Percentiles rank a stretch among this genome's conserved stretches.
Evolutionary conservation across 2,329 filamentous ascomycete species (phyloP).

Genomic region (Fusarium heterosporum): DNA sequence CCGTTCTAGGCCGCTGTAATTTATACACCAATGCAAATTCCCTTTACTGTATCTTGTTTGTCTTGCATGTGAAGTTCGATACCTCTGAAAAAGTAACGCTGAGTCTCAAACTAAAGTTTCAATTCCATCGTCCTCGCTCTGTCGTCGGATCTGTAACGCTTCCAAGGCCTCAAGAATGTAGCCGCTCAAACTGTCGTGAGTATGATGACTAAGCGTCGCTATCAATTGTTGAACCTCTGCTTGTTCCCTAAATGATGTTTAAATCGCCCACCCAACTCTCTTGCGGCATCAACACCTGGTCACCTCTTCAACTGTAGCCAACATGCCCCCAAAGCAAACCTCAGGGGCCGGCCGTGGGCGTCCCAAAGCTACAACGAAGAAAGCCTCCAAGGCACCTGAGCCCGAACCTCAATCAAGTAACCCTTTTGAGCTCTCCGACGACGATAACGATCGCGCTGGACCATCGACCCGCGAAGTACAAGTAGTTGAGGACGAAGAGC

Average conservation of each 20-base stretch:
- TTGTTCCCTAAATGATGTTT: background rate
- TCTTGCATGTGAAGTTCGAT: background rate
- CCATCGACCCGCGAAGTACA: constrained; percentile 43
- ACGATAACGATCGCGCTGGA: constrained; percentile 32
- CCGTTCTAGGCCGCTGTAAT: constrained; percentile 70
- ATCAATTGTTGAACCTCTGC: background rate
- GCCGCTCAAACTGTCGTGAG: background rate
- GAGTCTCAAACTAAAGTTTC: too few relatives aligned
- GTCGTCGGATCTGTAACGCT: background rate
- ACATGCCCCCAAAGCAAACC: constrained; percentile 59
- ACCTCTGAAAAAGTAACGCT: too few relatives aligned
- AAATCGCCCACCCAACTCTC: background rate
- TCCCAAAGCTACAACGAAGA: constrained; percentile 46
- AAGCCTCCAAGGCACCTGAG: constrained; percentile 39
- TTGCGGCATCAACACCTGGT: background rate
- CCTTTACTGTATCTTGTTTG: constrained; percentile 49
- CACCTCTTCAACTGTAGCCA: background rate
- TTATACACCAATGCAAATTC: constrained; percentile 71
- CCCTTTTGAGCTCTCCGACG: constrained; percentile 53
- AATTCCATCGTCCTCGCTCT: background rate
- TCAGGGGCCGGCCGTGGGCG: constrained; percentile 53
- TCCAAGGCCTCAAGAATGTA: background rate
- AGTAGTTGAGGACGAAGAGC: constrained; percentile 48
- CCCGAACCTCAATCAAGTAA: constrained; percentile 50
- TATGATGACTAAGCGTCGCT: constrained; percentile 26